Evolutionary conservation across 106 monocot genomes (phyloP).

Genomic region (Iris macrosiphon): DNA sequence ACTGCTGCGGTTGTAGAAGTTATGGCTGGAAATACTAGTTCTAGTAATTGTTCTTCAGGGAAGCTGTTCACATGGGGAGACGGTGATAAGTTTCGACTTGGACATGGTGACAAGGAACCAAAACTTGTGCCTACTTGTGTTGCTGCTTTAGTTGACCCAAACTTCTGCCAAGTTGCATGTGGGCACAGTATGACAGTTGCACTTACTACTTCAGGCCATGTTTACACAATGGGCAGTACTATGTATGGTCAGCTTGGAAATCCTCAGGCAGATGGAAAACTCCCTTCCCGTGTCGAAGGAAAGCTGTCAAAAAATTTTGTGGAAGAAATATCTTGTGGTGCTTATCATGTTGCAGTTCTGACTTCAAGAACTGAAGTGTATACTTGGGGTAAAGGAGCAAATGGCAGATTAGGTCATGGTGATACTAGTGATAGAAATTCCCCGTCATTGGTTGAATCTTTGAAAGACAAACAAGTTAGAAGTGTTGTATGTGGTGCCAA

Average conservation of each 20-base stretch:
- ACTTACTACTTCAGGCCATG: constrained; percentile 57
- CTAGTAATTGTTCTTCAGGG: constrained; percentile 51
- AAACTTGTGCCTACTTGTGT: constrained; percentile 67
- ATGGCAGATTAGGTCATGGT: constrained; percentile 63
- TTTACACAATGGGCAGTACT: constrained; percentile 63
- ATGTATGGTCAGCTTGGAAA: constrained; percentile 76
- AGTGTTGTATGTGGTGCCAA: constrained; percentile 61
- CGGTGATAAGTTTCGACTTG: constrained; percentile 61
- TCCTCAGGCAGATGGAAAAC: constrained; percentile 52
- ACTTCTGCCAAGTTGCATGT: constrained; percentile 68
- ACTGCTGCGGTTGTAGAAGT: constrained; percentile 78
- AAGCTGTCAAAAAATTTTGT: constrained; percentile 51
- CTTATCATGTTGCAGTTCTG: constrained; percentile 66
- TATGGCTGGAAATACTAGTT: constrained; percentile 51
- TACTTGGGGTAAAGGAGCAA: constrained; percentile 78
- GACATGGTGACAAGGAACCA: constrained; percentile 63
- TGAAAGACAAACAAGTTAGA: constrained; percentile 67
- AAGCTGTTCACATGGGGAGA: constrained; percentile 75
- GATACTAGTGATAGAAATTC: constrained; percentile 51
- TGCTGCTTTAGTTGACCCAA: constrained; percentile 55
- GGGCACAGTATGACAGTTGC: constrained; percentile 63
- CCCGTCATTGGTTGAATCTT: constrained; percentile 56
- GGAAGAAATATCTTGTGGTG: constrained; percentile 64
- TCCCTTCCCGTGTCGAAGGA: constrained; percentile 52
- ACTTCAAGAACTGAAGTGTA: constrained; percentile 75